Base-by-base conservation (phyloP, 352 stramenopile species). In the Achlya hypogyna region DNA sequence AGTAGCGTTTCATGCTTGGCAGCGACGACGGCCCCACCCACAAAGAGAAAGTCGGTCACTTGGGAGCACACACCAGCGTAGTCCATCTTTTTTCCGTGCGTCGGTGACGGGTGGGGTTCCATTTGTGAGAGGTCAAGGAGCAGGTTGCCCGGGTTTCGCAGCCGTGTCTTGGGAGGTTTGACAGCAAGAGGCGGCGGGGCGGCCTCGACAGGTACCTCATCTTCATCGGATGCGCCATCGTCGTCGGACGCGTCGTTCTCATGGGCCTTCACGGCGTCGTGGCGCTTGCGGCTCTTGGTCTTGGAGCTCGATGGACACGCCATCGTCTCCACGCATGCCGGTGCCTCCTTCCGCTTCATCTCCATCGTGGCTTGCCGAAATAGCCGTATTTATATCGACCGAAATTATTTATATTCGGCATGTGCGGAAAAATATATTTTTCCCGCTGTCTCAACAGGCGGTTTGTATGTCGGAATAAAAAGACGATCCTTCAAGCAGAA, bases 31-130 rank as follows among this genome's bases (percentile, higher is more conserved):
- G 82, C 86, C 16, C 88, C 84, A 32, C 88, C 85, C 58, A 96
- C 89, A 56, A 82, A 96, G n/a, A 96, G 69, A 51, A 94, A 94
- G 34, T 95, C 84, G 6, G 82, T 92, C 5, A 95, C 62, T 60
- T 84, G 78, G 3, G 87, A 95, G 72, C 87, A 95, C 27, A 86
- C 74, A 1, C 75, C 81, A 1, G 78, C 76, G 45, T 90, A 72
- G 42, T 70, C 60, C 76, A 52, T 91, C 83, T 40, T 82, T 78
- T 25, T 67, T 52, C 34, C 72, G 66, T 23, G 38, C 65, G 14
- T 62, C 70, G 5, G 72, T 71, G 32, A 51, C 65, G 23, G 28
- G 12, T 69, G 70, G 16, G 82, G 75, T 18, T 88, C 82, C 63
- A 94, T 78, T 47, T 91, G 81, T 25, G 84, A 87, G 40, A 94